Evolutionary conservation across 208 protist species (phyloP), one percentile per base, ranked within the genome.

Genomic region (Crithidia acanthocephali): DNA sequence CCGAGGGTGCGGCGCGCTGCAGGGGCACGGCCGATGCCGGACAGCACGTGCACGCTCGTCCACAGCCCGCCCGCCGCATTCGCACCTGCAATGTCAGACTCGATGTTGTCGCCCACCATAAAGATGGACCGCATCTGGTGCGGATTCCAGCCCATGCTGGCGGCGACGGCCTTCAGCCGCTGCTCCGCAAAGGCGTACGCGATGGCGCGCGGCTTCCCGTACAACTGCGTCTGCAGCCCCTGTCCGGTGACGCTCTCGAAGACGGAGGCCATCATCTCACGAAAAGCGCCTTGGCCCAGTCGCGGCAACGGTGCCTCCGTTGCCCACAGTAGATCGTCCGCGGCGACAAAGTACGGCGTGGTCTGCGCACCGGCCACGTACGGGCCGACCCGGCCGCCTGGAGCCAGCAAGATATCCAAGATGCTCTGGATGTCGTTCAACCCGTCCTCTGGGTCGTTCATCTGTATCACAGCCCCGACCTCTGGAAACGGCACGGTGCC

Each of bases 91-190:
- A 97, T 86, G 60, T 95, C 92, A 8, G 78, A 95, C 22, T 97
- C 92, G 22, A 89, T 70, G 73, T 93, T 95, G 74, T 97, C 92
- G 23, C 92, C 92, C 15, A 97, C 78, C 92, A 97, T 95, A 55
- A 94, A 94, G 44, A 94, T 93, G 33, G 81, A 42, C 6, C 84
- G 86, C 16, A 95, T 45, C 27, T 48, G 33, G 18, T 74, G 32
- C 18, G 88, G 84, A 35, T 91, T 50, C 88, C 88, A 96, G 2
- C 91, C 91, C 0, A 96, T 66, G 8, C 57, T 22, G 7, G 71
- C 79, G 0, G 74, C 66, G 18, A 87, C 47, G 10, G 72, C 32
- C 30, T 69, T 45, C 47, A 97, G 73, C 13, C 83, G 85, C 25
- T 76, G 71, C 63, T 90, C 87, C 4, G 92, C 92, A 66, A 83